Percentiles rank a stretch among this genome's conserved stretches.
Conservation (phyloP, 176 grass and related monocot genomes). For the Calamus simplicifolius region DNA sequence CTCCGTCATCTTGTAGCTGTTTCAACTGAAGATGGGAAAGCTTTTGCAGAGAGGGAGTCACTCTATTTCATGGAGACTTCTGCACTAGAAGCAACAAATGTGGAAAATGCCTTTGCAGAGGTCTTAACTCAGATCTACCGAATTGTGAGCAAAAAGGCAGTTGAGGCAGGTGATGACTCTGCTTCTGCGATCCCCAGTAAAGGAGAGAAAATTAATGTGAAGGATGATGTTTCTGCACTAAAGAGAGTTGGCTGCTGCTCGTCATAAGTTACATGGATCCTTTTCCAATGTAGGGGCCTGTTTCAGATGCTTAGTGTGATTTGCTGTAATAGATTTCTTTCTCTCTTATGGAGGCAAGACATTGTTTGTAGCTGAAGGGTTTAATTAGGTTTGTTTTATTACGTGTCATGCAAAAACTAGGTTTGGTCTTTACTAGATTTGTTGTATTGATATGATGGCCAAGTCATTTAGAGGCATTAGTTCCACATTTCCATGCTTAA, state of each 20-base stretch:
- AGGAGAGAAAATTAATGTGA: constrained; percentile 15
- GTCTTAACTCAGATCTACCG: constrained; percentile 4
- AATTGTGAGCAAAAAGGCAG: constrained; percentile 1
- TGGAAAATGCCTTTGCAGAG: constrained; percentile 12
- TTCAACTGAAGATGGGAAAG: constrained; percentile 6
- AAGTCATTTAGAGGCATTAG: no score
- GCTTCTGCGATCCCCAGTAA: neutral
- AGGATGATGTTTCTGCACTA: constrained; percentile 7
- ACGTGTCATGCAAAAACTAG: no score
- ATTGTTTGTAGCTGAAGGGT: no score
- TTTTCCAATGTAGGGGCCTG: no score
- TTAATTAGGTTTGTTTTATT: no score
- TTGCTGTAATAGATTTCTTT: no score
- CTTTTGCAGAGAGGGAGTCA: constrained; percentile 9
- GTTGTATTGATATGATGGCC: no score
- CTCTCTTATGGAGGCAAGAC: no score
- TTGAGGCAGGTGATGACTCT: constrained; percentile 6
- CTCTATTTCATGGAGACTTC: constrained; percentile 15
- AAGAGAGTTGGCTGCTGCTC: constrained; percentile 9
- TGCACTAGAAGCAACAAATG: constrained; percentile 12
- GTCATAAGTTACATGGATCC: no score
- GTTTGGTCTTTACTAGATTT: no score
- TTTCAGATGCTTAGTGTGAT: no score
- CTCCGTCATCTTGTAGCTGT: constrained; percentile 5
- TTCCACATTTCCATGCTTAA: no score